A percentile compares a stretch with the other conserved stretches of the same genome.
These are phyloP conservation scores for Lignosus rhinocerotis DNA, from an alignment of 1,284 basidiomycete genomes.

Conservation along the genomic window DNA sequence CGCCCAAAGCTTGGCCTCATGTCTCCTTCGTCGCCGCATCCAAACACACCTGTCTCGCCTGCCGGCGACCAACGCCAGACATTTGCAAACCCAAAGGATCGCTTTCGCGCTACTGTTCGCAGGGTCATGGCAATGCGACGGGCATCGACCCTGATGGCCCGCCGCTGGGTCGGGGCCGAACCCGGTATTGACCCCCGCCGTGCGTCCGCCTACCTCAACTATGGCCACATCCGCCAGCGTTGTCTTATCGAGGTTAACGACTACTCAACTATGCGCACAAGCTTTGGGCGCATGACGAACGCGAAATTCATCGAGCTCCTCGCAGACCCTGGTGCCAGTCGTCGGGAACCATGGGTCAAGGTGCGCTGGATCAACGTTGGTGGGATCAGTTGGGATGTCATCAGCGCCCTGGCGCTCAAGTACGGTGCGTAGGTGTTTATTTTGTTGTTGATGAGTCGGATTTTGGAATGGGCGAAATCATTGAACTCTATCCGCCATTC, in stretches of 20 bases:
- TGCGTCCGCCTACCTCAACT: conserved; percentile 48
- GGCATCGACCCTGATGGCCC: conserved; percentile 44
- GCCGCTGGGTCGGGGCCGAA: conserved; percentile 52
- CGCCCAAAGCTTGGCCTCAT: background rate
- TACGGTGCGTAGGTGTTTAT: conserved; percentile 44
- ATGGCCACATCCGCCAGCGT: conserved; percentile 53
- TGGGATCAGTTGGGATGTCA: conserved; percentile 71
- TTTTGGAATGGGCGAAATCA: background rate
- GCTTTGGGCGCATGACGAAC: conserved; percentile 55
- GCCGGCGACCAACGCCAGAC: conserved; percentile 7
- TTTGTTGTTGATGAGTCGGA: background rate
- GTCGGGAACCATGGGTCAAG: conserved; percentile 54
- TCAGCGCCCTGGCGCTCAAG: conserved; percentile 61
- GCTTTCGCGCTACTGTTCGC: conserved; percentile 50
- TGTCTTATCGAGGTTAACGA: conserved; percentile 64
- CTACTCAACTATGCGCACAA: conserved; percentile 56
- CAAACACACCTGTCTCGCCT: background rate
- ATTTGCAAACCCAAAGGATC: conserved; percentile 41
- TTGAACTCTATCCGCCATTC: background rate
- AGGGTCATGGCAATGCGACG: conserved; percentile 59
- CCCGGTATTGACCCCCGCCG: conserved; percentile 63
- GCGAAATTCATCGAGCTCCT: conserved; percentile 54
- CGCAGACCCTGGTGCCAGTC: conserved; percentile 39
- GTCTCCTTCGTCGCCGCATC: background rate
- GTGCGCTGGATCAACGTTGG: conserved; percentile 74